Base-by-base conservation (phyloP, 2,329 filamentous ascomycete genomes). In the Claviceps humidiphila region DNA sequence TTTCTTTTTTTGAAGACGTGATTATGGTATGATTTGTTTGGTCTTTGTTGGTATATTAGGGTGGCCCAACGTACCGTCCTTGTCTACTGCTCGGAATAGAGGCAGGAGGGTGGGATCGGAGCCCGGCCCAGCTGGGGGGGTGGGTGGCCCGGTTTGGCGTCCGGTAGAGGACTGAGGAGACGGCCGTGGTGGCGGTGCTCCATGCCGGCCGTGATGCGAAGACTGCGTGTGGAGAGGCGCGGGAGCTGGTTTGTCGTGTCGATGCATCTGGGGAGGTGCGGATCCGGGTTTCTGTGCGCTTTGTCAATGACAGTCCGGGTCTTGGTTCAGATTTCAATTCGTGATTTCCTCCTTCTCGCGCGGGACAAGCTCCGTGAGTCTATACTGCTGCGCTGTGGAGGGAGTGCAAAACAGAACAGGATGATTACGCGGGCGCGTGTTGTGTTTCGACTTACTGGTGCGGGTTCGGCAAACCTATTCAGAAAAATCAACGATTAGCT, bases 41-140 rank as follows among this genome's bases (percentile, higher is more conserved):
- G 14, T 7, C 38, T 40, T 7, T 40, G 5, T 3, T n/a, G 14
- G 2, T 40, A 16, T n/a, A 5, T 40, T 20, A 3, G 20, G 1
- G 5, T 4, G 5, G 7, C 7, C 6, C 13, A 26, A 68, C 73
- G 59, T 71, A 86, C 86, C 77, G 68, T 88, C 78, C 64, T 88
- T 90, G 70, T 98, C 94, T 14, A 96, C 91, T 1, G 89, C 89
- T 55, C 87, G 79, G 71, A 97, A 98, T 26, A 97, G 74, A 4
- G 87, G 87, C 66, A 89, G 81, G 17, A 98, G 76, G 1, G 81
- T 83, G n/a, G 84, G 77, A 63, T 90, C 85, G 50, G 82, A 77
- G 47, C 72, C 71, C 37, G 64, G 67, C 16, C 74, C 61, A 30
- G 75, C 70, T 56, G 88, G 77, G 59, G 82, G 81, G 58, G 81